Evolutionary conservation across 2,329 filamentous ascomycete genomes (phyloP).

Genomic region (Clarireedia monteithiana): DNA sequence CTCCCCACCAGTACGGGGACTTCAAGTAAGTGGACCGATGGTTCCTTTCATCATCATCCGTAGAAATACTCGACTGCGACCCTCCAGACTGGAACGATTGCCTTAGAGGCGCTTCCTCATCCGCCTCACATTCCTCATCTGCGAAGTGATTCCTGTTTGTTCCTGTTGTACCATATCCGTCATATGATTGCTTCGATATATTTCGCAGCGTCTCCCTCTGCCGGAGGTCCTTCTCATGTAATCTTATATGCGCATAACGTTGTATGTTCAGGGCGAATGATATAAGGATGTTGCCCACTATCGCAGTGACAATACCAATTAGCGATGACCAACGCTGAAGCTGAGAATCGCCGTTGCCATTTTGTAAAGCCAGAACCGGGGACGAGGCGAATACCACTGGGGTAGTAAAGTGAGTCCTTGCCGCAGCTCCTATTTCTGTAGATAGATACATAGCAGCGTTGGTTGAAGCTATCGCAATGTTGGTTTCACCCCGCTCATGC

Average conservation of each 20-base stretch:
- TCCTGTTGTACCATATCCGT: conserved; percentile 37
- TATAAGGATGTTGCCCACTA: conserved; percentile 87
- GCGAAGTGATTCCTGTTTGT: conserved; percentile 25
- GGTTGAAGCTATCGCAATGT: conserved; percentile 8
- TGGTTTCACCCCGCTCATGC: conserved; percentile 17
- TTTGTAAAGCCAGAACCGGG: background rate
- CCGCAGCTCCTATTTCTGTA: conserved; percentile 14
- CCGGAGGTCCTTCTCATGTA: conserved; percentile 62
- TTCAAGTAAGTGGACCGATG: conserved; percentile 64
- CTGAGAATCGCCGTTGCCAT: conserved; percentile 35
- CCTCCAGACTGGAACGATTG: conserved; percentile 41
- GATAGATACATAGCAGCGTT: conserved; percentile 26
- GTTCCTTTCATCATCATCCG: conserved; percentile 28
- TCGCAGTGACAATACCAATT: conserved; percentile 90
- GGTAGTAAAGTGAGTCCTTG: conserved; percentile 12
- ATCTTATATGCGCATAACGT: conserved; percentile 83
- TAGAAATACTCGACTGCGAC: conserved; percentile 32
- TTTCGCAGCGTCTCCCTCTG: conserved; percentile 47
- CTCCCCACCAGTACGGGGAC: conserved; percentile 94
- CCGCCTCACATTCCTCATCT: conserved; percentile 23
- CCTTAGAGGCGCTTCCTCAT: conserved; percentile 45
- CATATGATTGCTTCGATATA: conserved; percentile 30
- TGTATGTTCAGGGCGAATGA: conserved; percentile 95
- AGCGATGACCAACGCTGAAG: conserved; percentile 78
- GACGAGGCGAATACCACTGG: background rate